A percentile compares a stretch with the other conserved stretches of the same genome.
These are phyloP conservation scores for Myxozyma neglecta DNA, from an alignment of 805 yeast species.

Conservation along the genomic window DNA sequence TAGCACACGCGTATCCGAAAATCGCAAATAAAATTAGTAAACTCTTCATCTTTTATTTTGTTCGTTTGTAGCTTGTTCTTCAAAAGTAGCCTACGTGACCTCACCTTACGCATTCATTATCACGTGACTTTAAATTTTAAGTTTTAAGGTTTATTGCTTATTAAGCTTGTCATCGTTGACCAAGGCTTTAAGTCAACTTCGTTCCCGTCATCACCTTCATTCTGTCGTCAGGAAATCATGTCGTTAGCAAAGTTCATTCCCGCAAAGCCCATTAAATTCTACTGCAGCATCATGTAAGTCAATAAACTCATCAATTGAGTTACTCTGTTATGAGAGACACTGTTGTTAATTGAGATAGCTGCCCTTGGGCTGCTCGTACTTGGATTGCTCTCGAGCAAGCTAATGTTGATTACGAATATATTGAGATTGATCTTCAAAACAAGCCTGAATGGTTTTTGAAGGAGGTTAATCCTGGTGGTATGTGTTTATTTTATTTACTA, in stretches of 20 bases:
- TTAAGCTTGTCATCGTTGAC: too few relatives aligned
- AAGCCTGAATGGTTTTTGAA: slow-evolving; percentile 38
- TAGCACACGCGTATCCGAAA: slow-evolving; percentile 19
- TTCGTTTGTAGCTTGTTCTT: background rate
- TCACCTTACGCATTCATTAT: background rate
- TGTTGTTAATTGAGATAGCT: slow-evolving; percentile 7
- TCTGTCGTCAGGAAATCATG: slow-evolving; percentile 2
- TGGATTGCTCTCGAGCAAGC: slow-evolving; percentile 37
- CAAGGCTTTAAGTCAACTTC: background rate
- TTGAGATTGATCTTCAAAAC: slow-evolving; percentile 36
- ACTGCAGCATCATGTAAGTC: slow-evolving; percentile 21
- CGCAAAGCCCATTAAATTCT: slow-evolving; percentile 34
- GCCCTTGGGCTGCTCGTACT: slow-evolving; percentile 39
- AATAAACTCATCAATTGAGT: background rate
- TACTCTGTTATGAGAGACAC: background rate
- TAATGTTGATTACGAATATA: slow-evolving; percentile 35
- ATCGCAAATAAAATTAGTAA: slow-evolving; percentile 1
- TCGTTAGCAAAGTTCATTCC: slow-evolving; percentile 29
- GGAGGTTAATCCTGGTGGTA: slow-evolving; percentile 36
- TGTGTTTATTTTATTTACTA: background rate
- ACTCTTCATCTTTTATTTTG: background rate
- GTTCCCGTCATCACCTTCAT: background rate
- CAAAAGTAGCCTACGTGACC: background rate
- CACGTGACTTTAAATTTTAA: too few relatives aligned
- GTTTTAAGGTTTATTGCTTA: too few relatives aligned